phyloP scores from a whole-genome alignment of 768 basidiomycete genomes.

The Suillus bovinus region DNA sequence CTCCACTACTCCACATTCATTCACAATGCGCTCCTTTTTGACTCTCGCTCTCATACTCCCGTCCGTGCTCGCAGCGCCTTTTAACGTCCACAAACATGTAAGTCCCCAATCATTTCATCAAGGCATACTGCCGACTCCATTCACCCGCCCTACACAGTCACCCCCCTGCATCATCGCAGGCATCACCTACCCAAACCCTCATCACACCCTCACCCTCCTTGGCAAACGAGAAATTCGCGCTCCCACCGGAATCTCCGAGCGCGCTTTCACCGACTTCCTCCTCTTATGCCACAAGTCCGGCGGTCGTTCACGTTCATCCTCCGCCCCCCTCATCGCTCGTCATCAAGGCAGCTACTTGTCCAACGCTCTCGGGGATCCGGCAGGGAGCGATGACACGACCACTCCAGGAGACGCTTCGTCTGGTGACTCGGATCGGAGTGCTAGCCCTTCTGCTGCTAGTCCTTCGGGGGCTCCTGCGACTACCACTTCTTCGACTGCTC shows the following conservation, averaged over 20 bases:
- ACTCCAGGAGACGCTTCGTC: neutral
- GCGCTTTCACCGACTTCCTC: conserved; percentile 27
- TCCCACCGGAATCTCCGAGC: conserved; percentile 24
- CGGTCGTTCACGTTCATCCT: conserved; percentile 12
- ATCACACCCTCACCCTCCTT: conserved; percentile 24
- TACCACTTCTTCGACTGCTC: conserved; percentile 3
- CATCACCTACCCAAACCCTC: conserved; percentile 25
- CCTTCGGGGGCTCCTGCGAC: neutral
- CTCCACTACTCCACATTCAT: conserved; percentile 11
- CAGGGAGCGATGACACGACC: neutral
- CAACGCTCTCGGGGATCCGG: neutral
- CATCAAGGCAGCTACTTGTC: conserved; percentile 19
- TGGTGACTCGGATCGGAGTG: neutral
- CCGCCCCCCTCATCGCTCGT: conserved; percentile 21
- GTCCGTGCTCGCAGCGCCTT: conserved; percentile 16
- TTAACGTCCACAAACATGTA: conserved; percentile 6
- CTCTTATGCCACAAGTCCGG: conserved; percentile 25
- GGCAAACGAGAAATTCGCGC: conserved; percentile 18
- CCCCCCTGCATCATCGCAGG: conserved; percentile 26
- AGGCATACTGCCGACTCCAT: neutral
- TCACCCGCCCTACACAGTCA: conserved; percentile 11
- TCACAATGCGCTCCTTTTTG: conserved; percentile 23
- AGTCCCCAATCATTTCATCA: neutral
- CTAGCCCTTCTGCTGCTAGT: neutral
- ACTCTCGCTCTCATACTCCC: conserved; percentile 22